Conservation (phyloP, 805 yeast species). For the Yueomyces sp. region DNA sequence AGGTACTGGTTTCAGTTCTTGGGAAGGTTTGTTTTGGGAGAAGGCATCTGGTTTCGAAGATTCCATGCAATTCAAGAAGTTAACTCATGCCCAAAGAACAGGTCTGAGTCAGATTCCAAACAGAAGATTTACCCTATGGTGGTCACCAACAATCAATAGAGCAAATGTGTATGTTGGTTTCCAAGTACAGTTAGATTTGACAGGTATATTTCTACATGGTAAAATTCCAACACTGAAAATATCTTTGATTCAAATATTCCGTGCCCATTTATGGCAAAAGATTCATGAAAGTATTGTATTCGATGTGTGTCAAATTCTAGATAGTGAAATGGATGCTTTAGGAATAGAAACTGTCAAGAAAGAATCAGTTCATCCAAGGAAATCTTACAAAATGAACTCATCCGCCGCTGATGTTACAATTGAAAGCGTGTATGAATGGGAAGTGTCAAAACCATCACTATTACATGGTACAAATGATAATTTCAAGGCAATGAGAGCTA, state of each 20-base stretch:
- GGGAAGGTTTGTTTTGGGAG: slow-evolving; percentile 99
- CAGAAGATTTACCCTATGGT: slow-evolving; percentile 94
- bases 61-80: slow-evolving; percentile 81
- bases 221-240: slow-evolving; percentile 95
- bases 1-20: slow-evolving; percentile 93
- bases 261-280: slow-evolving; percentile 98
- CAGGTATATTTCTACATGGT: slow-evolving; percentile 95
- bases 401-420: slow-evolving; percentile 85
- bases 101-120: slow-evolving; percentile 97
- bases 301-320: slow-evolving; percentile 85
- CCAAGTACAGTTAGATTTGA: slow-evolving; percentile 85
- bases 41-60: slow-evolving; percentile 96
- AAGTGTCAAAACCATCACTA: slow-evolving; percentile 67
- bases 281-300: slow-evolving; percentile 92
- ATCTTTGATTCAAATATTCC: slow-evolving; percentile 86
- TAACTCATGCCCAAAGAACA: slow-evolving; percentile 94
- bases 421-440: slow-evolving; percentile 69
- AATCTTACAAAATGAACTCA: slow-evolving; percentile 93
- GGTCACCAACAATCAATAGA: slow-evolving; percentile 98
- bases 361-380: slow-evolving; percentile 90
- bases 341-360: slow-evolving; percentile 80
- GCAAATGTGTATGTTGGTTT: slow-evolving; percentile 98
- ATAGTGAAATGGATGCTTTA: slow-evolving; percentile 69
- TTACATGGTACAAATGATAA: slow-evolving; percentile 58
- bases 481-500: slow-evolving; percentile 41